Conservation (phyloP, 805 yeast genomes). For the Pichia insulana region DNA sequence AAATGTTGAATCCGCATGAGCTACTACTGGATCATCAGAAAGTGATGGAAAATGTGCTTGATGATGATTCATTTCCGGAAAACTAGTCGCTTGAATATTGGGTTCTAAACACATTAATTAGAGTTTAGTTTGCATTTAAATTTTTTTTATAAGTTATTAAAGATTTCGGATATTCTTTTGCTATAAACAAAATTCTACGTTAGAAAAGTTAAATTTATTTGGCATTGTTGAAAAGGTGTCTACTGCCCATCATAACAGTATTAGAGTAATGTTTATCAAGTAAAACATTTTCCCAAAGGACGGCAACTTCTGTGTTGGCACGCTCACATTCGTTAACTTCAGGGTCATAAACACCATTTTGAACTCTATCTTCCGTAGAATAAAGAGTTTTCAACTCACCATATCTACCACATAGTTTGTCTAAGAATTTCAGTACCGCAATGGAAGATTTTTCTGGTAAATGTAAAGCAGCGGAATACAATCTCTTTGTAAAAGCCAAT, state of each 20-base stretch:
- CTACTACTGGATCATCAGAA: constrained; percentile 4
- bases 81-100: too few relatives aligned
- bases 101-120: background rate
- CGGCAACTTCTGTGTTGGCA: constrained; percentile 80
- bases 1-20: constrained; percentile 23
- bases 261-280: constrained; percentile 81
- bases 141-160: background rate
- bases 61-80: background rate
- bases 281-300: constrained; percentile 79
- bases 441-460: constrained; percentile 83
- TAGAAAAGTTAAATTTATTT: constrained; percentile 11
- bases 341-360: constrained; percentile 67
- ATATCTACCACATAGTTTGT: constrained; percentile 62
- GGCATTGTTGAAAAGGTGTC: constrained; percentile 31
- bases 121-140: background rate
- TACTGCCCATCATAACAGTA: constrained; percentile 60
- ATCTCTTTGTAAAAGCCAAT: constrained; percentile 72
- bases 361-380: constrained; percentile 81
- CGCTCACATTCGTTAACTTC: constrained; percentile 62
- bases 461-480: constrained; percentile 58
- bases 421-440: constrained; percentile 70
- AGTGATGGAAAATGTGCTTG: background rate
- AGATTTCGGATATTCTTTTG: too few relatives aligned
- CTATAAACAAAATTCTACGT: too few relatives aligned
- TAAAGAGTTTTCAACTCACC: constrained; percentile 68